phyloP scores from a whole-genome alignment of 495 filamentous ascomycete genomes.

The Lichenothelia convexa region DNA sequence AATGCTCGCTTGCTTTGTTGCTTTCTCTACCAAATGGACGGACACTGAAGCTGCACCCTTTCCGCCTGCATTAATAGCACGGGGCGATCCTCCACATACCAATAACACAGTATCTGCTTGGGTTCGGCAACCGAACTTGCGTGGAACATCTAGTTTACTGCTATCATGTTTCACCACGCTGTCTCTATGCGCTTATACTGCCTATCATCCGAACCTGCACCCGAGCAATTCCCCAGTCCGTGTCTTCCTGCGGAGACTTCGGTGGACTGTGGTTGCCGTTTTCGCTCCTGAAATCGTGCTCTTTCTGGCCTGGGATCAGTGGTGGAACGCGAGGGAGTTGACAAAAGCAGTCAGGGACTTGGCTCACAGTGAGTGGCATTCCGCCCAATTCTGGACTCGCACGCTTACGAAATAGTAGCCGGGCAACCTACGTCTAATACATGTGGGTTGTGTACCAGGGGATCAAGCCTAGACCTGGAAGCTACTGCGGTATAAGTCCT shows the following conservation, averaged over 20 bases:
- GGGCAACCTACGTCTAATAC: no score
- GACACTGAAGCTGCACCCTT: no score
- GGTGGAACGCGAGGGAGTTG: conserved; percentile 3
- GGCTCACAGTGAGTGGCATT: no score
- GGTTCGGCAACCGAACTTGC: conserved; percentile 3
- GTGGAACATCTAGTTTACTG: conserved; percentile 8
- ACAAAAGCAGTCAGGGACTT: conserved; percentile 1
- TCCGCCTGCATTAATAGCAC: no score
- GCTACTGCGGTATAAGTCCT: no score
- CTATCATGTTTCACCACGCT: conserved; percentile 10
- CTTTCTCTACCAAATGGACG: no score
- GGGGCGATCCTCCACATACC: neutral
- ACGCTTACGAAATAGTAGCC: no score
- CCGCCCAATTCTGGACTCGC: no score
- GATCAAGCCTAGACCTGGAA: no score
- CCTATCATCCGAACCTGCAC: conserved; percentile 11
- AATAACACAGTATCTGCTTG: neutral
- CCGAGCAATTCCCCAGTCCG: neutral
- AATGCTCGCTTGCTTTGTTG: no score
- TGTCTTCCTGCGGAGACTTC: neutral
- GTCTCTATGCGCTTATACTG: conserved; percentile 10
- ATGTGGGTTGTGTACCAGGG: no score
- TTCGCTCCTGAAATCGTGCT: conserved; percentile 9
- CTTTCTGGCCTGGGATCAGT: conserved; percentile 10
- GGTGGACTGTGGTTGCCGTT: conserved; percentile 9